phyloP scores from a whole-genome alignment of 495 filamentous ascomycete genomes.

The Platismatia glauca region DNA sequence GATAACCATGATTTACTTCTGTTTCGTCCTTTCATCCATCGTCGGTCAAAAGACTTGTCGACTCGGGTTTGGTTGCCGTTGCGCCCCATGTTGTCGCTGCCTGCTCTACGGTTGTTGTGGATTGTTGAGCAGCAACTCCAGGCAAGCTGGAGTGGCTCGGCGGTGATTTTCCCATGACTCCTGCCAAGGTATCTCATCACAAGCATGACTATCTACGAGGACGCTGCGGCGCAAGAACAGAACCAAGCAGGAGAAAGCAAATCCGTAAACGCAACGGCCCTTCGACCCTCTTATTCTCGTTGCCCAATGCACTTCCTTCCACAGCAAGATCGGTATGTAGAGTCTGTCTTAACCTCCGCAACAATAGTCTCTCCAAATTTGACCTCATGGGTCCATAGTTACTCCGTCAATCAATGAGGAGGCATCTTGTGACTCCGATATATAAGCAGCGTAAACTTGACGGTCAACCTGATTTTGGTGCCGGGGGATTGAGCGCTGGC shows the following conservation, averaged over 20 bases:
- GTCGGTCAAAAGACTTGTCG: not conserved
- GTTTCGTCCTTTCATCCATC: not conserved
- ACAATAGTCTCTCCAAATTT: not conserved
- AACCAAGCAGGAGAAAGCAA: conserved; percentile 1
- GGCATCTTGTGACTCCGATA: not conserved
- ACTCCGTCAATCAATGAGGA: not conserved
- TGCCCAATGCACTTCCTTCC: not conserved
- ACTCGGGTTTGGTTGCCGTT: not conserved
- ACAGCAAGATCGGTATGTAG: not conserved
- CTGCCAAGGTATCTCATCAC: conserved; percentile 14
- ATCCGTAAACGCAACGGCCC: not conserved
- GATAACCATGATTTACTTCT: conserved; percentile 10
- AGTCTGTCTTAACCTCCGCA: not conserved
- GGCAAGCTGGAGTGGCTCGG: conserved; percentile 1
- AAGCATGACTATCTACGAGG: conserved; percentile 16
- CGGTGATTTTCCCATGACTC: conserved; percentile 10
- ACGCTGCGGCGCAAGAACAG: not conserved
- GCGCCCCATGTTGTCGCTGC: not conserved
- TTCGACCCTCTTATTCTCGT: not conserved
- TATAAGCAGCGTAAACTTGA: not conserved
- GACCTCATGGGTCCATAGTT: not conserved
- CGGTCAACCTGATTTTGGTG: not conserved
- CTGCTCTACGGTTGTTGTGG: conserved; percentile 13
- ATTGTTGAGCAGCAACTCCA: conserved; percentile 4
- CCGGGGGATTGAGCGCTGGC: not conserved